Conservation (phyloP, 352 stramenopile species). For the Phytophthora idaei region DNA sequence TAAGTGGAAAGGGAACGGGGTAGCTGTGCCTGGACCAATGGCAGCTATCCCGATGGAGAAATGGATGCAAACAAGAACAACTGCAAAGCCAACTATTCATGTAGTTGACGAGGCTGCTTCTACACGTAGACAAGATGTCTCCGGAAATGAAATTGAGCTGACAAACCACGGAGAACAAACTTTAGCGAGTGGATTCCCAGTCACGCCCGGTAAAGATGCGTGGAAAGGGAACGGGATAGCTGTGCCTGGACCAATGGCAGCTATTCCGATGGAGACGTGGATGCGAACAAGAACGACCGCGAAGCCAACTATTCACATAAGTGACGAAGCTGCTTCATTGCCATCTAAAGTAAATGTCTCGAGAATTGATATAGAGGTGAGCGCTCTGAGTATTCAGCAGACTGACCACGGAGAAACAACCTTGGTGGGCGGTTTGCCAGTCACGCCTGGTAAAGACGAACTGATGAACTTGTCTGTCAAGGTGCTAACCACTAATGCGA, state of each 20-base stretch:
- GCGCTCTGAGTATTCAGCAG: background rate
- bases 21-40: constrained; percentile 55
- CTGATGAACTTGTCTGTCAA: constrained; percentile 43
- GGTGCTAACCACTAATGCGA: constrained; percentile 18
- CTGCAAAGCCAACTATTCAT: constrained; percentile 52
- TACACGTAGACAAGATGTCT: background rate
- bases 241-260: constrained; percentile 55
- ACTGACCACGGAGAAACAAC: background rate
- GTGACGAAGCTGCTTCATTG: constrained; percentile 15
- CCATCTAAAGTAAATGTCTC: background rate
- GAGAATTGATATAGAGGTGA: constrained; percentile 1
- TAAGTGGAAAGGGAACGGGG: constrained; percentile 57
- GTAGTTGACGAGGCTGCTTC: constrained; percentile 18
- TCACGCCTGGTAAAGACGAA: constrained; percentile 19
- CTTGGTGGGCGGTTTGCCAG: background rate
- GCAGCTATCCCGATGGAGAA: constrained; percentile 65
- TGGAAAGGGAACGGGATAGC: constrained; percentile 60
- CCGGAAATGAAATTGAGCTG: background rate
- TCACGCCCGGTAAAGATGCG: constrained; percentile 4
- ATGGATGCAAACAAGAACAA: constrained; percentile 74
- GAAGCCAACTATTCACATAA: constrained; percentile 45
- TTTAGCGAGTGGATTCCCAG: background rate
- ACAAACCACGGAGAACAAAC: background rate
- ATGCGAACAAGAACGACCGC: constrained; percentile 64
- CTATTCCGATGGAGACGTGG: constrained; percentile 71